Percentiles rank a stretch among this genome's conserved stretches.
Evolutionary conservation across 1,139 yeast species (phyloP).

Genomic region (Blastobotrys persicus): DNA sequence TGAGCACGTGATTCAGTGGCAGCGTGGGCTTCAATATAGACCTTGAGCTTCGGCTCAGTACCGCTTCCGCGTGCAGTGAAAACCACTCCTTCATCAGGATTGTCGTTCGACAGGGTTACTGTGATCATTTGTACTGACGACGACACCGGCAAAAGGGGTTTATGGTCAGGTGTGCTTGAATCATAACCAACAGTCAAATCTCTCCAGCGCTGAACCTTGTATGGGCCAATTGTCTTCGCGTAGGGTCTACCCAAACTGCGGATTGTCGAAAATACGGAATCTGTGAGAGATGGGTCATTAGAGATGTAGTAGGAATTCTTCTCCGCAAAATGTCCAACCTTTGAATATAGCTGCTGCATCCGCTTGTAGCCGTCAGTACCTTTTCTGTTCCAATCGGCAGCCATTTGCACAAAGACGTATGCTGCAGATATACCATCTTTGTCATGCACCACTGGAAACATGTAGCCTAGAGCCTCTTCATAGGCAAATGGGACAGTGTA

Average conservation of each 20-base stretch:
- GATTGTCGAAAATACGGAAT: slow-evolving; percentile 53
- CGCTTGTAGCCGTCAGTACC: slow-evolving; percentile 42
- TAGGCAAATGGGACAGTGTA: slow-evolving; percentile 79
- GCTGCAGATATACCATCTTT: slow-evolving; percentile 92
- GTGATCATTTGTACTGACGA: slow-evolving; percentile 84
- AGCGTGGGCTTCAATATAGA: slow-evolving; percentile 77
- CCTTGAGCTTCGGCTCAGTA: slow-evolving; percentile 92
- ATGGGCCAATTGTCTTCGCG: slow-evolving; percentile 52
- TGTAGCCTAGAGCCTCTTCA: slow-evolving; percentile 95
- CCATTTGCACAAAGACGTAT: slow-evolving; percentile 71
- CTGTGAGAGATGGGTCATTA: slow-evolving; percentile 50
- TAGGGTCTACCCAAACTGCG: slow-evolving; percentile 30
- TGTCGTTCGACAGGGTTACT: slow-evolving; percentile 39
- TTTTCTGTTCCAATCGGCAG: slow-evolving; percentile 47
- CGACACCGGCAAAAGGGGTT: slow-evolving; percentile 70
- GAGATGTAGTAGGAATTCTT: slow-evolving; percentile 83
- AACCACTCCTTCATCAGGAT: slow-evolving; percentile 46
- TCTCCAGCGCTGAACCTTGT: slow-evolving; percentile 63
- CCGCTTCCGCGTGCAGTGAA: slow-evolving; percentile 94
- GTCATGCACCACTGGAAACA: slow-evolving; percentile 85
- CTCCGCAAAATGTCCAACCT: slow-evolving; percentile 79
- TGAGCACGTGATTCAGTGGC: slow-evolving; percentile 46
- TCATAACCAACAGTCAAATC: slow-evolving; percentile 85
- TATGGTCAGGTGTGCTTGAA: slow-evolving; percentile 55
- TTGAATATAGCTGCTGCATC: slow-evolving; percentile 56